phyloP scores from a whole-genome alignment of 345 rosid genomes.

The Geranium rotundifolium region DNA sequence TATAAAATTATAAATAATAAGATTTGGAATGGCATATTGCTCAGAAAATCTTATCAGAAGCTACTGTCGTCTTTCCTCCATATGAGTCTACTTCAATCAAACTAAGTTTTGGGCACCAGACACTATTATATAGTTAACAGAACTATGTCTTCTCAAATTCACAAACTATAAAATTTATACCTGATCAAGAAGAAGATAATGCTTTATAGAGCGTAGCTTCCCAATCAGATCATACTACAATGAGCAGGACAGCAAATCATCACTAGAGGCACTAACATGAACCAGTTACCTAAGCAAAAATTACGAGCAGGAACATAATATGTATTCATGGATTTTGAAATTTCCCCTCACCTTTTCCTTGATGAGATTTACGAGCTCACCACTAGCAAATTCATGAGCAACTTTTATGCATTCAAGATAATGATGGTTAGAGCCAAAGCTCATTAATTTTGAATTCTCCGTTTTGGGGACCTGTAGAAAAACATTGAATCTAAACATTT shows the following conservation, averaged over 20 bases:
- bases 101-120: neutral
- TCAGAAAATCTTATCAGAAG: neutral
- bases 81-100: neutral
- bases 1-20: no score
- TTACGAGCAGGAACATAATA: neutral
- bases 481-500: slow-evolving; percentile 9
- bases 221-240: slow-evolving; percentile 78
- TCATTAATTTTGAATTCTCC: slow-evolving; percentile 70
- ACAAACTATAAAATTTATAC: slow-evolving; percentile 22
- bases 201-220: slow-evolving; percentile 84
- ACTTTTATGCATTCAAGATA: slow-evolving; percentile 89
- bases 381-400: slow-evolving; percentile 84
- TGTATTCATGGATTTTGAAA: neutral
- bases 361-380: slow-evolving; percentile 74
- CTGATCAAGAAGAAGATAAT: slow-evolving; percentile 98
- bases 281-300: neutral
- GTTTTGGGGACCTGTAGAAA: slow-evolving; percentile 60
- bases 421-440: slow-evolving; percentile 81
- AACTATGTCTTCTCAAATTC: neutral
- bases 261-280: slow-evolving; percentile 4
- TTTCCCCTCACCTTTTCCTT: slow-evolving; percentile 54
- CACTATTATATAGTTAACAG: neutral
- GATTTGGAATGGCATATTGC: neutral
- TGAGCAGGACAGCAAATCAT: slow-evolving; percentile 10
- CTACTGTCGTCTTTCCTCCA: neutral